These are phyloP conservation scores for Colletotrichum cordylinicola DNA, from an alignment of 2,329 filamentous ascomycete species.

Conservation along the genomic window DNA sequence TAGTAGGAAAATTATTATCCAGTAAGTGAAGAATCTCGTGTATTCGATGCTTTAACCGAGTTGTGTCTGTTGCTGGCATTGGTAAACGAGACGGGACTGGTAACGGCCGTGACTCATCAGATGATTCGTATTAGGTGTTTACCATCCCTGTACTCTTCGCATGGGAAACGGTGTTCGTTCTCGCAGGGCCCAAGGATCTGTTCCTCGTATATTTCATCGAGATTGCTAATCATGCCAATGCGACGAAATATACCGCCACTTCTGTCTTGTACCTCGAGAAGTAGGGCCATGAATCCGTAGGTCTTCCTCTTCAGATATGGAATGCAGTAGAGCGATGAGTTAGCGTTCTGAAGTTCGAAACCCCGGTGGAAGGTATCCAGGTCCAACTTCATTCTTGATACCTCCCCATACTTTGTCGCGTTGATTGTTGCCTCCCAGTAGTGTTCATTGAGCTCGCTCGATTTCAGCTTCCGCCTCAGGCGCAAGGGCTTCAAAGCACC, in stretches of 20 bases:
- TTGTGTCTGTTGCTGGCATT: not conserved
- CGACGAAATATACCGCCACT: not conserved
- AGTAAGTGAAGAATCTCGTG: no score
- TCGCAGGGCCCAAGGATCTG: not conserved
- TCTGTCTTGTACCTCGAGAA: not conserved
- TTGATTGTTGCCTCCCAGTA: not conserved
- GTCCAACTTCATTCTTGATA: no score
- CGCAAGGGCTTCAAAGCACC: not conserved
- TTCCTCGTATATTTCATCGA: no score
- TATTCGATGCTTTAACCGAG: not conserved
- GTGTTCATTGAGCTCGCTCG: not conserved
- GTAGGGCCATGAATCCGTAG: accelerated
- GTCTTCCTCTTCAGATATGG: not conserved
- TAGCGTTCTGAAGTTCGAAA: not conserved
- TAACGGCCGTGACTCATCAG: not conserved
- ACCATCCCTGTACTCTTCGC: not conserved
- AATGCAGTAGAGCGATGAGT: not conserved
- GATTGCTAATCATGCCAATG: not conserved
- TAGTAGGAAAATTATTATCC: no score
- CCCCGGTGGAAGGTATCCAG: not conserved
- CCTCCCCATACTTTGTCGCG: no score
- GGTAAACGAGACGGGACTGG: accelerated
- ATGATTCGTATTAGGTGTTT: not conserved
- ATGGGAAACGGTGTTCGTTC: not conserved
- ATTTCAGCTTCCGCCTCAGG: not conserved